phyloP scores from a whole-genome alignment of 2,329 filamentous ascomycete genomes.

The Fusarium guadeloupense region DNA sequence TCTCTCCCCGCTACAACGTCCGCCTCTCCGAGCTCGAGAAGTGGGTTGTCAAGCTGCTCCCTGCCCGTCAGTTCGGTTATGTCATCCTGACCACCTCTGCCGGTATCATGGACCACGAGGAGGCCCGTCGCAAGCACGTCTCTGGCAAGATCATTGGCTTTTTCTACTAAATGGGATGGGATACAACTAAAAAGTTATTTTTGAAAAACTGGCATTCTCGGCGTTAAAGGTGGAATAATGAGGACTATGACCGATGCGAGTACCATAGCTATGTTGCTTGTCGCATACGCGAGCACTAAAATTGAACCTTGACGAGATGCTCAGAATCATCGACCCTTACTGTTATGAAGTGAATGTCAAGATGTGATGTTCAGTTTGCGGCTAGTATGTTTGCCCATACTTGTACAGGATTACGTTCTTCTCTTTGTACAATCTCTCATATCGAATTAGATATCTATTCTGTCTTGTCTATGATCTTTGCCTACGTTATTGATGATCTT shows the following conservation, averaged over 20 bases:
- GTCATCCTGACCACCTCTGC: slow-evolving; percentile 99
- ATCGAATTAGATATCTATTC: too few species aligned
- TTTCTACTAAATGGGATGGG: slow-evolving; percentile 80
- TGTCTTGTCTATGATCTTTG: too few species aligned
- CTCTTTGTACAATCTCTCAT: too few species aligned
- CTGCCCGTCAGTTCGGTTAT: slow-evolving; percentile 99
- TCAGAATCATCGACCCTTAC: slow-evolving; percentile 27
- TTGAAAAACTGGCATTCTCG: slow-evolving; percentile 47
- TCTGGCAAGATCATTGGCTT: slow-evolving; percentile 99
- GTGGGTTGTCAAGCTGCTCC: slow-evolving; percentile 99
- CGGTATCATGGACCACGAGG: slow-evolving; percentile 99
- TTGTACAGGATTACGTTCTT: too few species aligned
- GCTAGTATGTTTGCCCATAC: background rate
- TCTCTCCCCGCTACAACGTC: slow-evolving; percentile 99
- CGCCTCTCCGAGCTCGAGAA: slow-evolving; percentile 98
- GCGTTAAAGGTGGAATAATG: slow-evolving; percentile 49
- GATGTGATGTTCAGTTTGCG: background rate
- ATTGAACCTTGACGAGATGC: slow-evolving; percentile 48
- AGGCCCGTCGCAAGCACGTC: slow-evolving; percentile 98
- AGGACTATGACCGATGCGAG: slow-evolving; percentile 52
- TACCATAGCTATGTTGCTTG: slow-evolving; percentile 44
- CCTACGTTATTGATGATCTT: too few species aligned
- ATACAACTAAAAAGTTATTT: slow-evolving; percentile 44
- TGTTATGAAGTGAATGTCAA: slow-evolving; percentile 9
- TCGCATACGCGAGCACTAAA: slow-evolving; percentile 48